Evolutionary conservation across 495 filamentous ascomycete species (phyloP), one percentile per base, ranked within the genome.

Genomic region (Aspergillus mulundensis): DNA sequence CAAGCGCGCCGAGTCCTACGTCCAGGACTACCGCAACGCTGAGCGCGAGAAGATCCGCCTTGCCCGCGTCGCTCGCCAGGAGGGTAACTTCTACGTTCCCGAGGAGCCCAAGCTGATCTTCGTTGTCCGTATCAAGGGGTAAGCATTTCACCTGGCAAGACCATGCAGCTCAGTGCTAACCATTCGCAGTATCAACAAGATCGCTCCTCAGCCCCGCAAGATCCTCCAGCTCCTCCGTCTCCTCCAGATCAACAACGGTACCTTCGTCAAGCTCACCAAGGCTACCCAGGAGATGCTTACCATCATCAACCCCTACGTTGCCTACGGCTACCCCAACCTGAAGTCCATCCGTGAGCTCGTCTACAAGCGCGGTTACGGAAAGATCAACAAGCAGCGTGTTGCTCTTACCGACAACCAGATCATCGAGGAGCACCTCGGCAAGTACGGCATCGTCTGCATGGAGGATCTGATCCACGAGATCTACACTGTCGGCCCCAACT

Each of bases 401-500:
- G 80, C 94, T 50, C 85, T 97, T 56, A 97, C 94, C 70, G 94
- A 98, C 82, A 98, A 98, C 85, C 79, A 89, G 70, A 82, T 98
- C 77, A 93, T 98, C 64, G 94, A 98, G 86, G 86, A 89, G 79
- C 83, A 81, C 81, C 85, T 98, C 65, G 94, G 94, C 79, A 90
- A 96, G 84, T 95, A 88, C 80, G 93, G 94, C 73, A 96, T 98
- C 73, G 90, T 98, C 82, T 98, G 93, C 73, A 92, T 98, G 78
- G 94, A 98, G 82, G 94, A 97, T 81, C 78, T 98, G 65, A 92
- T 98, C 77, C 94, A 98, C 84, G 94, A 98, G 84, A 96, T 98
- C 81, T 91, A 84, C 82, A 96, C 91, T 57, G 94, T 97, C 60
- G 94, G 92, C 67, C 91, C 93, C 80, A 96, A 96, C 84, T 98